Evolutionary conservation across 805 yeast species (phyloP), one percentile per base, ranked within the genome.

Genomic region (Candida wancherniae): DNA sequence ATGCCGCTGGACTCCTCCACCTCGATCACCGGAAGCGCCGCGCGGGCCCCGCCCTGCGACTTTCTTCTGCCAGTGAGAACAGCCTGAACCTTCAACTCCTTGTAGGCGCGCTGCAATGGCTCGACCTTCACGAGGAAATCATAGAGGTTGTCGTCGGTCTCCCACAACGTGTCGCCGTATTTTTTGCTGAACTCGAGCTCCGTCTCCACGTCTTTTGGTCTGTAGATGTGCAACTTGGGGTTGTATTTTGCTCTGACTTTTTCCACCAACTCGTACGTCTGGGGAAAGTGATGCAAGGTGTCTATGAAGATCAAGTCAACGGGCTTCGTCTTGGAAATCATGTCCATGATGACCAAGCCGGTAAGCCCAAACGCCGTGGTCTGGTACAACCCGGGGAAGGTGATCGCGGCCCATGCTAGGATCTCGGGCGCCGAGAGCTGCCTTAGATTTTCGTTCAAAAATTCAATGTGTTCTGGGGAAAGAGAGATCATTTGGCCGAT

Each of bases 321-420:
- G 1, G 79, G 71, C 25, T 60, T 55, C 3, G 37, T 36, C 17
- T 54, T 37, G 19, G 82, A 70, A 17, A 88, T 57, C 72, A 88
- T 83, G 55, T 88, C 96, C 24, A 84, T 66, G 9, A 90, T 88
- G 18, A 83, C 95, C 37, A 90, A 60, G 0, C 97, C 97, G 1
- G 96, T 84, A 27, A 90, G 68, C 0, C 97, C 97, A 59, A 90
- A 87, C 1, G 97, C 97, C 0, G 97, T 86, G 2, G 95, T 87
- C 58, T 90, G 97, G 50, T 55, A 88, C 22, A 90, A 63, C 23
- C 77, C 68, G 3, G 95, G 95, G 49, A 88, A 79, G 0, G 94
- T 85, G n/a, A 73, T 55, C 10, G 81, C 59, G 0, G 95, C 75
- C 97, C 97, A 90, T 48, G 69, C 63, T 16, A 90, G 59, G 35